These are phyloP conservation scores for Alternaria brassicae DNA, from an alignment of 2,329 filamentous ascomycete genomes.

Conservation along the genomic window DNA sequence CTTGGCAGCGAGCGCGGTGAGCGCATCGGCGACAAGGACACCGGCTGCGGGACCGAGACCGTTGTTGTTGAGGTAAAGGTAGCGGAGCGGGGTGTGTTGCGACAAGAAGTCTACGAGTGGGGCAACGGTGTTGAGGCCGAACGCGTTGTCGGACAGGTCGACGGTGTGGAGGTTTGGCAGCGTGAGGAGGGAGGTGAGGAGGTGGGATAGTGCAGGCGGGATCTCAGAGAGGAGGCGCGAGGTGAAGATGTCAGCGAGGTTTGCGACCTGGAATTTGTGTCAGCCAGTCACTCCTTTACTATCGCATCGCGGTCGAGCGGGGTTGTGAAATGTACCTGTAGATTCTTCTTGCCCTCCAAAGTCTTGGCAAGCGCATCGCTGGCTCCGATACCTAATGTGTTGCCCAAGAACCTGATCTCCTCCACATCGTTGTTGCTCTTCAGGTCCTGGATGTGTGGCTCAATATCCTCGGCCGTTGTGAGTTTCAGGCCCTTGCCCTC, in stretches of 20 bases:
- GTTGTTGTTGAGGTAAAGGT: conserved; percentile 98
- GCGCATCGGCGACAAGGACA: conserved; percentile 84
- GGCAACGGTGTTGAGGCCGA: conserved; percentile 92
- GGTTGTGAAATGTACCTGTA: conserved; percentile 63
- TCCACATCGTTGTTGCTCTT: conserved; percentile 76
- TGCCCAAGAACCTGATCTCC: conserved; percentile 85
- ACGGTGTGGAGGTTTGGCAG: conserved; percentile 87
- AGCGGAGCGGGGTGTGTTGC: conserved; percentile 85
- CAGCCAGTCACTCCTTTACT: conserved; percentile 7
- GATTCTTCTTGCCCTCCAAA: conserved; percentile 80
- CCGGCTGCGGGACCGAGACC: conserved; percentile 92
- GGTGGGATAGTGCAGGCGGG: conserved; percentile 81
- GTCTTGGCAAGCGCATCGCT: conserved; percentile 85
- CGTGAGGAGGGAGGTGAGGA: conserved; percentile 85
- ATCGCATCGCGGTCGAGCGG: not conserved
- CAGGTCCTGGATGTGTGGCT: conserved; percentile 80
- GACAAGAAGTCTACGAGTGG: conserved; percentile 92
- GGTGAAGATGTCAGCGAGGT: conserved; percentile 97
- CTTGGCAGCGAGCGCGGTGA: conserved; percentile 80
- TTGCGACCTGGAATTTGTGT: conserved; percentile 66
- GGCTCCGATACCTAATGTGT: conserved; percentile 89
- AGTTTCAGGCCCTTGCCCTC: conserved; percentile 93
- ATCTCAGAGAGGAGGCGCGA: conserved; percentile 93
- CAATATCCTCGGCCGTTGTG: conserved; percentile 84
- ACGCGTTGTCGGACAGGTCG: conserved; percentile 97